phyloP scores from a whole-genome alignment of 1,139 yeast species.

The Taphrina flavorubra region DNA sequence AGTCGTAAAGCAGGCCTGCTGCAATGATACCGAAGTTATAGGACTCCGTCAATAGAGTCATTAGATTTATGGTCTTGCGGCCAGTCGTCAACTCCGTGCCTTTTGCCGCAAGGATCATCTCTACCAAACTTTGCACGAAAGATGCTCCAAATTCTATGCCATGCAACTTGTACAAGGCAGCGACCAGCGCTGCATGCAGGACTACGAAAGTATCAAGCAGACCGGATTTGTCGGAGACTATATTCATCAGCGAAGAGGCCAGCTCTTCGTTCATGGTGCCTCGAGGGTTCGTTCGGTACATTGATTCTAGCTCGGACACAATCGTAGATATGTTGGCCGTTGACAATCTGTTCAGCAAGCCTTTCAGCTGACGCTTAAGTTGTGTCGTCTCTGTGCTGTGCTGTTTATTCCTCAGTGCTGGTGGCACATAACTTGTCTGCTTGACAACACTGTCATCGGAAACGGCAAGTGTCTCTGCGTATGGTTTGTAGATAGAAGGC shows the following conservation, averaged over 20 bases:
- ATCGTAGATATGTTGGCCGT: slow-evolving; percentile 80
- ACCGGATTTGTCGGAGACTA: slow-evolving; percentile 67
- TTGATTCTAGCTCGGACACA: slow-evolving; percentile 67
- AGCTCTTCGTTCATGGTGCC: slow-evolving; percentile 75
- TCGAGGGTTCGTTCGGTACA: slow-evolving; percentile 72
- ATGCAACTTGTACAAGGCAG: slow-evolving; percentile 72
- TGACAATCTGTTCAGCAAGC: slow-evolving; percentile 77
- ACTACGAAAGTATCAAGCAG: slow-evolving; percentile 78
- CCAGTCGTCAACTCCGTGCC: slow-evolving; percentile 48
- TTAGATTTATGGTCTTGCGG: slow-evolving; percentile 70
- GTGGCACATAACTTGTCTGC: slow-evolving; percentile 69
- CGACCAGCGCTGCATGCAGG: slow-evolving; percentile 77
- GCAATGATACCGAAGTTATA: slow-evolving; percentile 79
- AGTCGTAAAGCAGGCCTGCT: slow-evolving; percentile 75
- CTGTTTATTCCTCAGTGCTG: slow-evolving; percentile 63
- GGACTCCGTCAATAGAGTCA: slow-evolving; percentile 75
- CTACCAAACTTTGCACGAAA: slow-evolving; percentile 78
- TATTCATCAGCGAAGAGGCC: slow-evolving; percentile 66
- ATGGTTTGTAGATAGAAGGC: slow-evolving; percentile 32
- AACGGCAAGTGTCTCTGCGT: background rate
- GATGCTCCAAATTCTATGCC: slow-evolving; percentile 93
- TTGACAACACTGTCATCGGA: background rate
- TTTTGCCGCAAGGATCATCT: slow-evolving; percentile 58
- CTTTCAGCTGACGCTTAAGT: slow-evolving; percentile 45
- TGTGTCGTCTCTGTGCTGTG: slow-evolving; percentile 11